Evolutionary conservation across 352 stramenopile species (phyloP), one percentile per base, ranked within the genome.

Genomic region (Globisporangium recalcitrans): DNA sequence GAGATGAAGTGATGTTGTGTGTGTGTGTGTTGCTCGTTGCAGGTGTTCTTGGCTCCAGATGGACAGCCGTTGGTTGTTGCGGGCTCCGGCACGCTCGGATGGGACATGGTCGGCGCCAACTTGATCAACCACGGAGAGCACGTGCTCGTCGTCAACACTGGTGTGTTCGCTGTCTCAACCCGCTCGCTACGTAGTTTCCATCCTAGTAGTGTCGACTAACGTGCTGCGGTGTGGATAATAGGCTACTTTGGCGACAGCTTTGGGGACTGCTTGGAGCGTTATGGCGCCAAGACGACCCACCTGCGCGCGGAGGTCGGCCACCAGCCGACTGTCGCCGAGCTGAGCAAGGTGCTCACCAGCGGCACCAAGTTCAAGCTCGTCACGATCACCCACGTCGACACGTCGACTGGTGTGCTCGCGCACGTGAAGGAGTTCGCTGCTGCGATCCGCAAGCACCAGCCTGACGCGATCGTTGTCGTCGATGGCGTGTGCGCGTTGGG

Each of bases 71-170:
- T 91, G 19, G 54, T 91, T 6, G 82, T 91, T 26, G 72, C 77
- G 1, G 82, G 82, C 44, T 91, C 80, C 1, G 78, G 78, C 36
- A 90, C 80, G 4, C 70, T 90, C 34, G 82, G 82, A 21, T 91
- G 82, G 82, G 82, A 91, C 64, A 91, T 91, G 82, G 82, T 91
- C n/a, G 80, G 74, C 48, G 78, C 80, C 22, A 91, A 91, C 64
- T 69, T 91, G 47, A 24, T 91, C 13, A 79, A 87, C 64, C 59
- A 71, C 42, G 78, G 69, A 57, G 82, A 91, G 65, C 53, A 87
- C 60, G 82, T 77, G 59, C 77, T 91, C 11, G 70, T 90, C 31
- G 58, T 91, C 49, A 91, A 91, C 68, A 90, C 78, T 48, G 82
- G 81, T 79, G 22, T 32, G 44, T 34, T 40, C 4, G 4, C 38